phyloP scores from a whole-genome alignment of 805 yeast species.

The Metschnikowia koreensis region DNA sequence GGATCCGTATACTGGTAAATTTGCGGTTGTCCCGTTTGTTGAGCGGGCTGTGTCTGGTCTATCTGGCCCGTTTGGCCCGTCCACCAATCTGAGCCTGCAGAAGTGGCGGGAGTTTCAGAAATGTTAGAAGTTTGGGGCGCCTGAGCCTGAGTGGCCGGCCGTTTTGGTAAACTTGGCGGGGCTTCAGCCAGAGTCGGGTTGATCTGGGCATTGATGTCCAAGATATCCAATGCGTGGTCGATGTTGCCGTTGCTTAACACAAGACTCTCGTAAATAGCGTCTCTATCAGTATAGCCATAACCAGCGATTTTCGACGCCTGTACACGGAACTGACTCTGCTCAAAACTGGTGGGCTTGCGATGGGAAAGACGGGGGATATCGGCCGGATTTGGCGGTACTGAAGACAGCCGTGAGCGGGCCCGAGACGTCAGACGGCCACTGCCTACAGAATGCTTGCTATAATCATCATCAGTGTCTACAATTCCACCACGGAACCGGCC shows the following conservation, averaged over 20 bases:
- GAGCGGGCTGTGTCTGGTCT: slow-evolving; percentile 9
- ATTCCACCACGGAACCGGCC: slow-evolving; percentile 54
- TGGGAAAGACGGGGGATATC: slow-evolving; percentile 44
- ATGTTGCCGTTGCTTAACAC: slow-evolving; percentile 57
- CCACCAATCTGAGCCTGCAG: slow-evolving; percentile 33
- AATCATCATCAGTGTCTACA: slow-evolving; percentile 21
- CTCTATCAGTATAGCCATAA: slow-evolving; percentile 58
- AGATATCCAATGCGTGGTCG: slow-evolving; percentile 55
- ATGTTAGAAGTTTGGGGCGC: slow-evolving; percentile 10
- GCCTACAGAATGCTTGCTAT: slow-evolving; percentile 1
- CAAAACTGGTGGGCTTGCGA: slow-evolving; percentile 53
- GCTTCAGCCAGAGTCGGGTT: slow-evolving; percentile 38
- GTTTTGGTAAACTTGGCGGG: slow-evolving; percentile 49
- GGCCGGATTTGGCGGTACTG: slow-evolving; percentile 4
- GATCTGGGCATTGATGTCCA: slow-evolving; percentile 40
- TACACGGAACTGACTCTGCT: slow-evolving; percentile 49
- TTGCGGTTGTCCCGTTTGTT: slow-evolving; percentile 31
- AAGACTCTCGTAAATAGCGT: slow-evolving; percentile 63
- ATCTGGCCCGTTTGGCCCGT: slow-evolving; percentile 12
- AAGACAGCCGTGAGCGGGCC: slow-evolving; percentile 18
- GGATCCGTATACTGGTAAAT: slow-evolving; percentile 73
- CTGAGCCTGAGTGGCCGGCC: slow-evolving; percentile 26
- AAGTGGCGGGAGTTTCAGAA: slow-evolving; percentile 22
- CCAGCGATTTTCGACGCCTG: slow-evolving; percentile 43
- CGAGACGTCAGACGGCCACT: slow-evolving; percentile 13